phyloP scores from a whole-genome alignment of 140 eudicot species.

The Flaveria floridana region DNA sequence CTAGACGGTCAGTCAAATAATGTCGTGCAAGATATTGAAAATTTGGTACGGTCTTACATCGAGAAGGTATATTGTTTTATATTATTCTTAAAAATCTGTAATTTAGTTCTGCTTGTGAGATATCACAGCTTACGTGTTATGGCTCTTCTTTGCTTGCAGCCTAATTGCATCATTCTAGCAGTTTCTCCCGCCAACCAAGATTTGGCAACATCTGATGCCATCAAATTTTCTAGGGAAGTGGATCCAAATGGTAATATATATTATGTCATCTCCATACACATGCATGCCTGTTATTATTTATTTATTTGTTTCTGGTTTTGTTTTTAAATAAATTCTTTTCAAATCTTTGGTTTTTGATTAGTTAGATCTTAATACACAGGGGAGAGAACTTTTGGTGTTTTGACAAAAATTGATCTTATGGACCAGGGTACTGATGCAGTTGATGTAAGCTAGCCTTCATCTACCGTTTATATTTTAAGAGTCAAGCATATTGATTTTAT shows the following conservation, averaged over 20 bases:
- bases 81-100: conserved; percentile 2
- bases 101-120: not conserved
- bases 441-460: conserved; percentile 40
- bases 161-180: conserved; percentile 54
- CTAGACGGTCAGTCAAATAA: conserved; percentile 52
- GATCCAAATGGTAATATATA: conserved; percentile 50
- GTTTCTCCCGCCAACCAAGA: conserved; percentile 68
- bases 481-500: conserved; percentile 6
- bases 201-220: conserved; percentile 63
- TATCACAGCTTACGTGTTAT: conserved; percentile 2
- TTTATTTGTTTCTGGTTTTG: not conserved
- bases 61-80: conserved; percentile 35
- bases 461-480: not conserved
- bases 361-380: conserved; percentile 35
- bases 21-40: conserved; percentile 53
- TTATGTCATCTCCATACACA: conserved; percentile 14
- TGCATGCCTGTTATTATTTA: not conserved
- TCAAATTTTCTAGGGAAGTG: conserved; percentile 54
- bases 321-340: not conserved
- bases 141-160: conserved; percentile 42
- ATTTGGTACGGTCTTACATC: conserved; percentile 49
- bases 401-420: conserved; percentile 71
- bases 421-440: conserved; percentile 60
- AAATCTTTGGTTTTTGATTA: not conserved
- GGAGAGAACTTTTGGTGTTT: conserved; percentile 70